These are phyloP conservation scores for Eimeria praecox DNA, from an alignment of 169 alveolate genomes.

Conservation along the genomic window DNA sequence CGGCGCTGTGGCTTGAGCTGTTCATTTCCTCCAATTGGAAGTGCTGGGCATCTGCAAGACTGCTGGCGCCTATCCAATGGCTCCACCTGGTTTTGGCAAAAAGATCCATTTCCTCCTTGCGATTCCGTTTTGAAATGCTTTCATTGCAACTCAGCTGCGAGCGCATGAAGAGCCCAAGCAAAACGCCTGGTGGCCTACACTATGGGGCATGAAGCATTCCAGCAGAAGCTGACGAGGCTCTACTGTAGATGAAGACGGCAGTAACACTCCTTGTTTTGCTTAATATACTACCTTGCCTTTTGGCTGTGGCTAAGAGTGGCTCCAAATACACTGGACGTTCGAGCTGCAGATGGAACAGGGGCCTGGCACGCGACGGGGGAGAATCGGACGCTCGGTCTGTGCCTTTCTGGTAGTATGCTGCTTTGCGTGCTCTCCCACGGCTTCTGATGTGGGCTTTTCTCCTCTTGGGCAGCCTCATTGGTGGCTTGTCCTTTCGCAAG, in stretches of 20 bases:
- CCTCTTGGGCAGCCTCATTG: conserved; percentile 21
- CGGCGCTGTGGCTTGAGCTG: not conserved
- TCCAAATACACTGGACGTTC: not conserved
- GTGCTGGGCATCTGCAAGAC: not conserved
- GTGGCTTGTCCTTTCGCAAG: not conserved
- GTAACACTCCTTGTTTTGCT: not conserved
- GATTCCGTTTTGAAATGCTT: not conserved
- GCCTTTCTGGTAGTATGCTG: not conserved
- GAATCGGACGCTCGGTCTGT: conserved; percentile 35
- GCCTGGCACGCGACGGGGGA: not conserved
- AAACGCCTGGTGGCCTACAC: not conserved
- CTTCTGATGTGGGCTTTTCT: not conserved
- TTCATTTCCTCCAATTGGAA: not conserved
- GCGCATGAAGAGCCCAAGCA: conserved; percentile 2
- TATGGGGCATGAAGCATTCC: not conserved
- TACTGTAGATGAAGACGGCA: not conserved
- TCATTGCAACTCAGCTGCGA: not conserved
- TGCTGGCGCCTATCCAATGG: not conserved
- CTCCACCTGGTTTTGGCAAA: not conserved
- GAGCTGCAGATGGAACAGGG: not conserved
- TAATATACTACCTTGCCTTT: not conserved
- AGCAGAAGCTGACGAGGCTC: not conserved
- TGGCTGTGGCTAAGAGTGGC: conserved; percentile 3
- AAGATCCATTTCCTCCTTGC: not conserved
- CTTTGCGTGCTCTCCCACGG: not conserved